phyloP scores from a whole-genome alignment of 169 alveolate species.

The Plasmodium vinckei region DNA sequence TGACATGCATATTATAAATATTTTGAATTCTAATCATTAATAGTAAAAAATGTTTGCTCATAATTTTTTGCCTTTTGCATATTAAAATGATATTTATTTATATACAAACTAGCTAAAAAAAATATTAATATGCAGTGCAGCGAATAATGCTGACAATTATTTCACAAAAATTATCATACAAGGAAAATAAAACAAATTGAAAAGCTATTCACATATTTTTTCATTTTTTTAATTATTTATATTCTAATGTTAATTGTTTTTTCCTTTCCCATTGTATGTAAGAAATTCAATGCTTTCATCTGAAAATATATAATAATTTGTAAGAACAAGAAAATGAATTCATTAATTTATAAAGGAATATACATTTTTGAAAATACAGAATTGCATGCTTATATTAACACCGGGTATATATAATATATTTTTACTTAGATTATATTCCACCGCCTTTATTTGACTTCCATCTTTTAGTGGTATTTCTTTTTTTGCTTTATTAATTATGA shows the following conservation, averaged over 20 bases:
- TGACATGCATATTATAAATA: neutral
- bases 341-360: neutral
- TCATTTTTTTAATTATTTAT: neutral
- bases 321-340: neutral
- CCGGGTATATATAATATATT: conserved; percentile 1
- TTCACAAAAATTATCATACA: too few relatives aligned
- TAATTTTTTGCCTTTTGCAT: too few relatives aligned
- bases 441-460: conserved; percentile 39
- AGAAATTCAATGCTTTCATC: conserved; percentile 64
- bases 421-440: conserved; percentile 51
- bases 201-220: neutral
- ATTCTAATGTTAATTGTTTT: conserved; percentile 13
- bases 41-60: too few relatives aligned
- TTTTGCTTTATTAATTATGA: conserved; percentile 64
- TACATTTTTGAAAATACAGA: neutral
- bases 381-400: neutral
- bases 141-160: too few relatives aligned
- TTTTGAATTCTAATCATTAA: neutral
- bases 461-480: conserved; percentile 67
- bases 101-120: too few relatives aligned
- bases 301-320: conserved; percentile 12
- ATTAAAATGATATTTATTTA: too few relatives aligned
- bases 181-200: too few relatives aligned
- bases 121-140: too few relatives aligned
- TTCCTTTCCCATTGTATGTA: conserved; percentile 65